phyloP scores from a whole-genome alignment of 2,329 filamentous ascomycete genomes.

The Fusarium sp. region DNA sequence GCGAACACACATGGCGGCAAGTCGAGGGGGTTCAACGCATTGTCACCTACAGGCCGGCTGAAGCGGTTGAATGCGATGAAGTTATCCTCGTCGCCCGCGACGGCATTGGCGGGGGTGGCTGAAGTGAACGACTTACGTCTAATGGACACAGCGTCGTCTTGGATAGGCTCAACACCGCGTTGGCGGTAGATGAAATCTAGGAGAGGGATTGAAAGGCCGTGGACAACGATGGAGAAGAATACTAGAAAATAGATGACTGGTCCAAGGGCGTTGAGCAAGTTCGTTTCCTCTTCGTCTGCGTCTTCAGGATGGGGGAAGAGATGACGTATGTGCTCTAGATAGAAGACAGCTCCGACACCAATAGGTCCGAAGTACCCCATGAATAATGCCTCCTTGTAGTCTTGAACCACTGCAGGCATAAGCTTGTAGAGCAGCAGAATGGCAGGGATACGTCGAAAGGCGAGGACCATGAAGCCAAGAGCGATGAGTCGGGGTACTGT shows the following conservation, averaged over 20 bases:
- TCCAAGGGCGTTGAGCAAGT: constrained; percentile 54
- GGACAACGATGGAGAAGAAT: constrained; percentile 46
- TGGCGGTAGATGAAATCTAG: constrained; percentile 23
- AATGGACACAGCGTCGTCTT: constrained; percentile 58
- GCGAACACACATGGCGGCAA: constrained; percentile 5
- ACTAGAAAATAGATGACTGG: constrained; percentile 60
- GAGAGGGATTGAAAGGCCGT: constrained; percentile 60
- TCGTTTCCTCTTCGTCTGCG: constrained; percentile 53
- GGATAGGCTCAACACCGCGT: constrained; percentile 56
- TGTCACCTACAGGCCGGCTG: constrained; percentile 52
- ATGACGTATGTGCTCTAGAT: constrained; percentile 67
- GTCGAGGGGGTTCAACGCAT: constrained; percentile 5
- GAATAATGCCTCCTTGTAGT: constrained; percentile 70
- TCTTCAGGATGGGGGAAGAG: constrained; percentile 56
- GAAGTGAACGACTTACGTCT: constrained; percentile 54
- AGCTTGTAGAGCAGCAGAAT: constrained; percentile 67
- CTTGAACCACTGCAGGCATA: constrained; percentile 65
- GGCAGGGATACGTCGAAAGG: constrained; percentile 69
- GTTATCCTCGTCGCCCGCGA: constrained; percentile 52
- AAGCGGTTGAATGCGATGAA: constrained; percentile 65
- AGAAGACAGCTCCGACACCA: constrained; percentile 81
- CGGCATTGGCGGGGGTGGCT: constrained; percentile 56
- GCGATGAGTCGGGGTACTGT: constrained; percentile 63
- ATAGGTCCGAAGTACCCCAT: constrained; percentile 82
- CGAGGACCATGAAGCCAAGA: constrained; percentile 65